Conservation (phyloP, 2,329 filamentous ascomycete species). For the Trichophyton schoenleinii region DNA sequence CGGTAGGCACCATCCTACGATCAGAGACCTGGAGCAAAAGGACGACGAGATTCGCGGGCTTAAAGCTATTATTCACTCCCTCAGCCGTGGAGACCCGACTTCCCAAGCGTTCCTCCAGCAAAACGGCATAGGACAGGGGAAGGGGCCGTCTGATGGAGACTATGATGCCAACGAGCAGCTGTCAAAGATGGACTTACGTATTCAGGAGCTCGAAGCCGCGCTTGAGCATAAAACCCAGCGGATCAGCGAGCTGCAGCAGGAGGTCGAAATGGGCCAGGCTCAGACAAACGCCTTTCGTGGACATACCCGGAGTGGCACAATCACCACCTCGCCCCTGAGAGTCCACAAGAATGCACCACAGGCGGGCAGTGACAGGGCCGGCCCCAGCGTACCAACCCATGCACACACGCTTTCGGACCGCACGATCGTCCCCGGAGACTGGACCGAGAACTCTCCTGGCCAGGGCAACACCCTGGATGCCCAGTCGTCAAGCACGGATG, state of each 20-base stretch:
- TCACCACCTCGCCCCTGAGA: constrained; percentile 22
- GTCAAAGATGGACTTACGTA: constrained; percentile 61
- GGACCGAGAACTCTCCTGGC: constrained; percentile 23
- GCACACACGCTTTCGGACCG: constrained; percentile 31
- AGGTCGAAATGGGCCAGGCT: constrained; percentile 43
- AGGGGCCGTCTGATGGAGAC: constrained; percentile 28
- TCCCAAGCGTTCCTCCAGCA: constrained; percentile 17
- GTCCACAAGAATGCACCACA: constrained; percentile 21
- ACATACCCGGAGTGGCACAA: constrained; percentile 26
- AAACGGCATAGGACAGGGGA: constrained; percentile 16
- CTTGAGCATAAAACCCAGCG: constrained; percentile 59
- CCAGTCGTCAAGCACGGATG: constrained; percentile 52
- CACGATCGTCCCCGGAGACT: constrained; percentile 32
- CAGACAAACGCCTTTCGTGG: constrained; percentile 19
- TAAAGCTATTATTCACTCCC: constrained; percentile 93
- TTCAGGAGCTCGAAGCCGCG: constrained; percentile 61
- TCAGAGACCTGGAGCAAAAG: constrained; percentile 78
- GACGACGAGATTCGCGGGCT: constrained; percentile 95
- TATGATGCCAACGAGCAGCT: constrained; percentile 44
- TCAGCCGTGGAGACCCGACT: constrained; percentile 52
- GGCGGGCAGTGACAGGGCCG: constrained; percentile 19
- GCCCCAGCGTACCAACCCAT: constrained; percentile 21
- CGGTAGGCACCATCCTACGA: constrained; percentile 25
- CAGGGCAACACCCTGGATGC: constrained; percentile 22
- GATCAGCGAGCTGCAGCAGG: constrained; percentile 77